These are phyloP conservation scores for Penicillium psychrofluorescens DNA, from an alignment of 495 filamentous ascomycete genomes.

Conservation along the genomic window DNA sequence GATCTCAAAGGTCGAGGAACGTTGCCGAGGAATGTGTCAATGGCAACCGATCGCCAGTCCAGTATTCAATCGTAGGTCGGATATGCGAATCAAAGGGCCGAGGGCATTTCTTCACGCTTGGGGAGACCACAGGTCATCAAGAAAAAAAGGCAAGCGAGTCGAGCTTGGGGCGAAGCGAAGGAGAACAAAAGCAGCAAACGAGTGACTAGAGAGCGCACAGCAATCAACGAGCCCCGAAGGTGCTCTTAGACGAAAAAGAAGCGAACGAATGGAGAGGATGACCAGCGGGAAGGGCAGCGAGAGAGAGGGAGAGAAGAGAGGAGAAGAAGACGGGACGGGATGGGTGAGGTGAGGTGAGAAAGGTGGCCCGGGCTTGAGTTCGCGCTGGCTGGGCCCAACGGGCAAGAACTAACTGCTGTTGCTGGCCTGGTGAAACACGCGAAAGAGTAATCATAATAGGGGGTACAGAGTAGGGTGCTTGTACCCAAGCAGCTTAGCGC, in stretches of 20 bases:
- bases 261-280: conserved; percentile 3
- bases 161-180: conserved; percentile 1
- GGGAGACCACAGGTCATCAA: conserved; percentile 13
- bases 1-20: conserved; percentile 6
- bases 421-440: no score
- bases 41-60: conserved; percentile 4
- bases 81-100: neutral
- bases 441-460: no score
- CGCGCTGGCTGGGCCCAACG: no score
- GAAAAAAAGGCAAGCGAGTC: conserved; percentile 10
- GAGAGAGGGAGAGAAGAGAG: no score
- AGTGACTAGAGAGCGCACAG: conserved; percentile 23
- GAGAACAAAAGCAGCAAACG: conserved; percentile 17
- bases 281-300: conserved; percentile 4
- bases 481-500: neutral
- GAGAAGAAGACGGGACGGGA: no score
- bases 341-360: no score
- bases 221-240: conserved; percentile 9
- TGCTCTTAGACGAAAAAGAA: conserved; percentile 4
- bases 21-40: conserved; percentile 20
- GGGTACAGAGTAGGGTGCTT: no score
- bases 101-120: neutral
- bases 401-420: no score
- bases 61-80: conserved; percentile 7
- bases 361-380: no score